Evolutionary conservation across 768 basidiomycete genomes (phyloP), one percentile per base, ranked within the genome.

Genomic region (Sporobolomyces phaffii): DNA sequence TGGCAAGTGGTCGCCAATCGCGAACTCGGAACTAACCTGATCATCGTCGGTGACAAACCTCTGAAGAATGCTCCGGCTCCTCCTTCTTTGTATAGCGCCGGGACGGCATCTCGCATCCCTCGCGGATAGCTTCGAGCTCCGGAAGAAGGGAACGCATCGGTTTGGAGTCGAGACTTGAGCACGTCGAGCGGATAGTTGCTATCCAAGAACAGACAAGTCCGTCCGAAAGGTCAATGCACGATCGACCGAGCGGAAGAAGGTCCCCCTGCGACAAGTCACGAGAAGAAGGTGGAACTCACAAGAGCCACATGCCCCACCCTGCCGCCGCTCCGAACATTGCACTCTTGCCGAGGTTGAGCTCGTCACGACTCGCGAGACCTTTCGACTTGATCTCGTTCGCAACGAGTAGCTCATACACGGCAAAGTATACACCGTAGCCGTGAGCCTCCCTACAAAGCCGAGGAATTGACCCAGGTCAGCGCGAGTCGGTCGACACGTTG

Each of bases 91-190:
- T 87, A 93, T 22, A 91, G 86, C 60, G 84, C 88, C 38, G 85
- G 83, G 36, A 89, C 85, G 70, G 90, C 93, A 75, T 96, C 87
- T 38, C 56, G 8, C 56, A 90, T 74, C 18, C 89, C 85, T 20
- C 88, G 88, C 34, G 81, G 82, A 78, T 96, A 97, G 75, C 89
- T 90, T 72, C 87, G 64, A 72, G 87, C 33, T 87, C 87, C 47
- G 85, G 86, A 20, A 1, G 69, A 67, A 15, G 84, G 81, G 77
- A 92, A 91, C 0, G 87, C 89, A 75, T 97, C 94, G 0, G 93
- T 96, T 79, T 98, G 94, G 82, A 97, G 88, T 59, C 91, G 85
- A 31, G 90, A 91, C 76, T 98, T 98, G 75, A 97, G 85, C 84
- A 96, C 90, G 78, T 96, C 92, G 77, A 93, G 87, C 20, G 91